Conservation (phyloP, 139 green algal genomes). For the Parachlorella kessleri region DNA sequence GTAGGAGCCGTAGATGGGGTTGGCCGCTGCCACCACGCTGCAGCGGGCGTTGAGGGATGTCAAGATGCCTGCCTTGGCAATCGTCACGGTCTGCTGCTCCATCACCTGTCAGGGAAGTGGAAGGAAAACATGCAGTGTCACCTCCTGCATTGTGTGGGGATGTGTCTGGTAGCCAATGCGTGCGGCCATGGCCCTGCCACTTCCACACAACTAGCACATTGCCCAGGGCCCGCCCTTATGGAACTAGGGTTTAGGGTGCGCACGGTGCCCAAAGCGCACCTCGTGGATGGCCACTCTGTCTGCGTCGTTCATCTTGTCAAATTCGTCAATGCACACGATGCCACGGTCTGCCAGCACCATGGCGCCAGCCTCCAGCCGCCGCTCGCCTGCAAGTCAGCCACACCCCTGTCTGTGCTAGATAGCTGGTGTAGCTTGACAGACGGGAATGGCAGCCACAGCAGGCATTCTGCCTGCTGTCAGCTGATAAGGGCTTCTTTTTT, state of each 20-base stretch:
- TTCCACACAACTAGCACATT: too few relatives aligned
- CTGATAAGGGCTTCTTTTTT: too few relatives aligned
- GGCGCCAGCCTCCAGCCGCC: conserved; percentile 94
- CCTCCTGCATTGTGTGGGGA: too few relatives aligned
- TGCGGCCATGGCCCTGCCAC: too few relatives aligned
- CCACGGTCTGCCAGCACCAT: conserved; percentile 99
- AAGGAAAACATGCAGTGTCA: too few relatives aligned
- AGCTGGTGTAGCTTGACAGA: too few relatives aligned
- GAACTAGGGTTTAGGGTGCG: too few relatives aligned
- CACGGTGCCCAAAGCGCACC: conserved; percentile 44
- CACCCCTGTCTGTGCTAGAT: too few relatives aligned
- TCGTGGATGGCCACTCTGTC: conserved; percentile 99
- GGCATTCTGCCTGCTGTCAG: too few relatives aligned
- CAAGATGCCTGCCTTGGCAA: conserved; percentile 98
- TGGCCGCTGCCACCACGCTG: conserved; percentile 75
- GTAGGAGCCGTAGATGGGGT: conserved; percentile 61
- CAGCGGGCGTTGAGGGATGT: conserved; percentile 96
- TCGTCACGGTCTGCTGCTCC: conserved; percentile 98
- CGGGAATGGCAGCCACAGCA: too few relatives aligned
- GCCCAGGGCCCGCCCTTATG: too few relatives aligned
- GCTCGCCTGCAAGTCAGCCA: conserved; percentile 90
- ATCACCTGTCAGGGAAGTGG: conserved; percentile 78
- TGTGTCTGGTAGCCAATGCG: too few relatives aligned
- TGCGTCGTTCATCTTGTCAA: conserved; percentile 99
- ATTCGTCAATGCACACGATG: conserved; percentile 99